Percentiles rank a stretch among this genome's conserved stretches.
phyloP scores from a whole-genome alignment of 257 asterid genomes.

The Nicotiana benthamiana region DNA sequence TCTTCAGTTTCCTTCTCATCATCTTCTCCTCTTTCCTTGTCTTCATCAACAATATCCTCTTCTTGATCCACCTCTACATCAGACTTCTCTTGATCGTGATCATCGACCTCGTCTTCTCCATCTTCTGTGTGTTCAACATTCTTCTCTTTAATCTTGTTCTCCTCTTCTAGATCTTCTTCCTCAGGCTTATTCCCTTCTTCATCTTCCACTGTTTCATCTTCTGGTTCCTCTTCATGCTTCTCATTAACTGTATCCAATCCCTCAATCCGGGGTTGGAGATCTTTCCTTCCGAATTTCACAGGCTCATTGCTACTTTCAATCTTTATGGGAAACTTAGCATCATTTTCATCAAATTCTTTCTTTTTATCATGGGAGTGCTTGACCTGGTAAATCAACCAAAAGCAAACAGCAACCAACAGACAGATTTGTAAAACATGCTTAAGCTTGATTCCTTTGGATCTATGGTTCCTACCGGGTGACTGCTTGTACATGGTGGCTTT shows the following conservation, averaged over 20 bases:
- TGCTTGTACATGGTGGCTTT: slow-evolving; percentile 60
- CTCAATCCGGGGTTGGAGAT: slow-evolving; percentile 32
- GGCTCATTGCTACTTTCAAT: slow-evolving; percentile 18
- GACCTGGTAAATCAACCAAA: slow-evolving; percentile 91
- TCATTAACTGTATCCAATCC: slow-evolving; percentile 19
- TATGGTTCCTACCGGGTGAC: slow-evolving; percentile 62
- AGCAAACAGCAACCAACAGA: slow-evolving; percentile 75
- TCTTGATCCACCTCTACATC: slow-evolving; percentile 47
- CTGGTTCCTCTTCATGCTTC: slow-evolving; percentile 39
- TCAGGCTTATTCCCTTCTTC: slow-evolving; percentile 43
- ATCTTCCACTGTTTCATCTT: slow-evolving; percentile 35
- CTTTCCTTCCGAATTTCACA: slow-evolving; percentile 68
- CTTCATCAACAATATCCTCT: slow-evolving; percentile 36
- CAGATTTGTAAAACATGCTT: slow-evolving; percentile 62
- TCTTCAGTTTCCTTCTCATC: slow-evolving; percentile 46
- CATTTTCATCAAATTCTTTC: slow-evolving; percentile 61
- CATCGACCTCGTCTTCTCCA: slow-evolving; percentile 45
- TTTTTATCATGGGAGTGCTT: slow-evolving; percentile 76
- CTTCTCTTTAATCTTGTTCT: background rate
- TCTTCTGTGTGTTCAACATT: slow-evolving; percentile 32
- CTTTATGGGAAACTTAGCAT: slow-evolving; percentile 24
- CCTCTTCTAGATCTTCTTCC: slow-evolving; percentile 24
- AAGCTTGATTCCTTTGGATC: slow-evolving; percentile 59
- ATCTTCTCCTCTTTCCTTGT: slow-evolving; percentile 36
- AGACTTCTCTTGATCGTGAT: slow-evolving; percentile 51